Percentiles rank a stretch among this genome's conserved stretches.
Evolutionary conservation across 306 rosid genomes (phyloP).

Genomic region (cucumber (Cucumis sativus)): Cucumber_9930_V3 NC_026658.2:23756501-23757000

Average conservation of each 20-base stretch:
- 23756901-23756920: conserved; percentile 44
- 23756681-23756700: conserved; percentile 53
- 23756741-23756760: conserved; percentile 79
- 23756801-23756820: conserved; percentile 52
- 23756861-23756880: conserved; percentile 5
- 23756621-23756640: conserved; percentile 30
- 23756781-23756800: conserved; percentile 44
- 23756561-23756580: conserved; percentile 25
- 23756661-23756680: conserved; percentile 80
- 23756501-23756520: conserved; percentile 71
- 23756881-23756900: conserved; percentile 14
- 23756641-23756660: conserved; percentile 48
- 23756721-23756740: conserved; percentile 71
- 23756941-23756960: background rate
- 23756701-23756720: conserved; percentile 70
- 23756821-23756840: conserved; percentile 89
- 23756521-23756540: conserved; percentile 66
- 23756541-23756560: conserved; percentile 44
- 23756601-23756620: conserved; percentile 27
- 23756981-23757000: conserved; percentile 2
- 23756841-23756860: conserved; percentile 61
- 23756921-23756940: conserved; percentile 29
- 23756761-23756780: conserved; percentile 62
- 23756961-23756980: background rate
- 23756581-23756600: conserved; percentile 5